Conservation (phyloP, 2,329 filamentous ascomycete species). For the Dactylonectria macrodidyma region DNA sequence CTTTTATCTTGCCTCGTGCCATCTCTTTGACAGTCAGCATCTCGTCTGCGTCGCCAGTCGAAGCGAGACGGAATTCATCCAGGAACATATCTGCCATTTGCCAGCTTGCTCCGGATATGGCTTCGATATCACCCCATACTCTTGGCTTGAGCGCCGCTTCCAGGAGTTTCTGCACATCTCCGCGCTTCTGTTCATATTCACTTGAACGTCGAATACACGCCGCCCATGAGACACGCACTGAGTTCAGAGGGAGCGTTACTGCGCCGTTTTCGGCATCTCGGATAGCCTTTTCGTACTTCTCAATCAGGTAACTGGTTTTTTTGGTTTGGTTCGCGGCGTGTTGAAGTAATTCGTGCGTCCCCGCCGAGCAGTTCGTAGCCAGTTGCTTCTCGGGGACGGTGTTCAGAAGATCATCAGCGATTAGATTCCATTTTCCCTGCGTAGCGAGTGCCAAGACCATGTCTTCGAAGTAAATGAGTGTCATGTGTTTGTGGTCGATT, state of each 20-base stretch:
- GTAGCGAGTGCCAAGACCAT: background rate
- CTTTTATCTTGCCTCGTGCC: background rate
- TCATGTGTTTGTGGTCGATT: background rate
- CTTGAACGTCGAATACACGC: background rate
- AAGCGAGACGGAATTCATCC: background rate
- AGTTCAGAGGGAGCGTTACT: background rate
- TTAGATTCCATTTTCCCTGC: background rate
- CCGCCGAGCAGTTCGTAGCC: background rate
- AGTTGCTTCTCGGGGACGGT: background rate
- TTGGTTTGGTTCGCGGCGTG: background rate
- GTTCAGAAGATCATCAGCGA: background rate
- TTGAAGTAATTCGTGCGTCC: background rate
- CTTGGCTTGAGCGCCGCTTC: background rate
- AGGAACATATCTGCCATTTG: background rate
- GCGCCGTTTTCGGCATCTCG: background rate
- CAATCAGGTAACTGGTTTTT: background rate
- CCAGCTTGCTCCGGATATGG: background rate
- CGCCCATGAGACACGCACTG: background rate
- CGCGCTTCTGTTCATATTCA: background rate
- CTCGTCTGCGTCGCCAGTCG: background rate
- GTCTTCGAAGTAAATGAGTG: background rate
- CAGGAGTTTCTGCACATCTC: background rate
- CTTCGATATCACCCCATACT: background rate
- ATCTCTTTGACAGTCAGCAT: background rate
- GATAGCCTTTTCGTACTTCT: background rate